phyloP scores from a whole-genome alignment of 345 rosid genomes.

The Populus alba region DNA sequence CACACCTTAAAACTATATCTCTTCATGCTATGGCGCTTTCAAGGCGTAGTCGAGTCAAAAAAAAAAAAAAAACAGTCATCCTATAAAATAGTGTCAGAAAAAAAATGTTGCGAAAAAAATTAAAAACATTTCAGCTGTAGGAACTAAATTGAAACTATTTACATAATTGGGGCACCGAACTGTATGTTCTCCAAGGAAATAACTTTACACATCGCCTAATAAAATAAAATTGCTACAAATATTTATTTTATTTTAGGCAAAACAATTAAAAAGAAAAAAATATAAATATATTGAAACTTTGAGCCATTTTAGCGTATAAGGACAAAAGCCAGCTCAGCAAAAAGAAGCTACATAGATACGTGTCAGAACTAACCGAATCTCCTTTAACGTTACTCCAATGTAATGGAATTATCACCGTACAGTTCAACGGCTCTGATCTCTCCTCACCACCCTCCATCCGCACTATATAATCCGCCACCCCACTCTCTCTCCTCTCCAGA shows the following conservation, averaged over 20 bases:
- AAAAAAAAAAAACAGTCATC: too few species aligned
- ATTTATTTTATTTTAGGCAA: not conserved
- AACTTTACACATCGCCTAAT: not conserved
- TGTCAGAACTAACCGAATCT: conserved; percentile 2
- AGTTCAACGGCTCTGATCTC: conserved; percentile 12
- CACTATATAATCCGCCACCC: not conserved
- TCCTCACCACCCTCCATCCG: not conserved
- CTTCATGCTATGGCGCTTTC: too few species aligned
- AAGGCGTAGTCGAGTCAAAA: too few species aligned
- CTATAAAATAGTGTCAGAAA: too few species aligned
- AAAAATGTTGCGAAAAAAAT: too few species aligned
- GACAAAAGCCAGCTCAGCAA: not conserved
- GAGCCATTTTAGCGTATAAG: not conserved
- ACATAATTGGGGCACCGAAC: not conserved
- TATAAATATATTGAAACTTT: not conserved
- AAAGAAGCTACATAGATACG: conserved; percentile 3
- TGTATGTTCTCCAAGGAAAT: not conserved
- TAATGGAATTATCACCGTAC: not conserved
- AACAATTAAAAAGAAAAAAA: not conserved
- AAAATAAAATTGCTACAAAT: too few species aligned
- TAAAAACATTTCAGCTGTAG: not conserved
- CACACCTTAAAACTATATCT: too few species aligned
- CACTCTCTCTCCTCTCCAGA: not conserved
- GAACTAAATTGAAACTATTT: not conserved
- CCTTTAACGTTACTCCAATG: not conserved